phyloP scores from a whole-genome alignment of 2,329 filamentous ascomycete genomes.

The Ilyonectria sp. region DNA sequence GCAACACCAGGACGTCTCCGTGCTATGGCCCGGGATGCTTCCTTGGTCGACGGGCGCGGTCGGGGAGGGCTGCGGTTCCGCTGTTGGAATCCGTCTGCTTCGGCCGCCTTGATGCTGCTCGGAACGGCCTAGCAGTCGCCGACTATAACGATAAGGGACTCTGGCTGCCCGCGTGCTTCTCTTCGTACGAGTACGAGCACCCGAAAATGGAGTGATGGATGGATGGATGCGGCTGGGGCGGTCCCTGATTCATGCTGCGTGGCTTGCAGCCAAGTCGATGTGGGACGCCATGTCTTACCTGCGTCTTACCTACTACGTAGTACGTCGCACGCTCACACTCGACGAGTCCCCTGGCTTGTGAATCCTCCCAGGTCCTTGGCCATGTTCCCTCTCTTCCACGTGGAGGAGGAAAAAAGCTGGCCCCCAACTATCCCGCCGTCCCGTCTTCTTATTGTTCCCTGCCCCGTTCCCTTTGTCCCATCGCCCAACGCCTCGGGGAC shows the following conservation, averaged over 20 bases:
- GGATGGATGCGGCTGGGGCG: not conserved
- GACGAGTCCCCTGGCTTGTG: conserved; percentile 9
- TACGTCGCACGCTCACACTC: not conserved
- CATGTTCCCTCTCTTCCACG: conserved; percentile 4
- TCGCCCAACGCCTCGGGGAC: conserved; percentile 29
- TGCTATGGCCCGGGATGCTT: not conserved
- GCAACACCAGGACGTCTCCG: not conserved
- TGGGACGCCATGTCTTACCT: conserved; percentile 13
- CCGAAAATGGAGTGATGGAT: not conserved
- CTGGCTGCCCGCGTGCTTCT: no score
- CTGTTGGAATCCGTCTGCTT: no score
- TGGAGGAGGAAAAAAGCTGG: conserved; percentile 1
- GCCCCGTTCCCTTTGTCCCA: conserved; percentile 12
- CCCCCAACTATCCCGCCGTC: conserved; percentile 3
- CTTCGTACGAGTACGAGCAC: not conserved
- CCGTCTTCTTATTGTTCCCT: conserved; percentile 36
- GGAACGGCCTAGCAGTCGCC: no score
- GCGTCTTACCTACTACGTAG: no score
- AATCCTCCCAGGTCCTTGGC: not conserved
- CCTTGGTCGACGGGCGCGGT: not conserved
- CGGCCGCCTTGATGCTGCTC: no score
- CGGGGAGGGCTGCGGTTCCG: not conserved
- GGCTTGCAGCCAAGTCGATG: not conserved
- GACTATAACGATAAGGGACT: no score
- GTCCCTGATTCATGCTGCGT: not conserved